Evolutionary conservation across 1,284 basidiomycete species (phyloP).

Genomic region (Ganoderma lingzhi): DNA sequence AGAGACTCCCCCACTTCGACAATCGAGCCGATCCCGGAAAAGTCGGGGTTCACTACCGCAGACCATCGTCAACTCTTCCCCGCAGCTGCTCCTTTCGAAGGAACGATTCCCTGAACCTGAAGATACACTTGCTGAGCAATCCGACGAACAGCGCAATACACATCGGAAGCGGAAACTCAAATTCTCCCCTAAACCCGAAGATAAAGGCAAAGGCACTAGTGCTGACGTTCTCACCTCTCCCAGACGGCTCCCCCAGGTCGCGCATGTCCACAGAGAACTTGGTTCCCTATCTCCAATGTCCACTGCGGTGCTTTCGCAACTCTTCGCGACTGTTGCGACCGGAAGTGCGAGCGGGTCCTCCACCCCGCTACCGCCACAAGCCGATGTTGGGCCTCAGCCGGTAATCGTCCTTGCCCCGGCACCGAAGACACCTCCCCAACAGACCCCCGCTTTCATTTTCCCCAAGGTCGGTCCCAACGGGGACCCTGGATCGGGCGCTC

Average conservation of each 20-base stretch:
- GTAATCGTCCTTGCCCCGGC: slow-evolving; percentile 5
- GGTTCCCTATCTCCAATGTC: slow-evolving; percentile 49
- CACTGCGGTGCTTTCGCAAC: slow-evolving; percentile 41
- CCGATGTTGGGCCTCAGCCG: neutral
- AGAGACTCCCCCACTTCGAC: slow-evolving; percentile 27
- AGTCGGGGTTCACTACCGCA: slow-evolving; percentile 30
- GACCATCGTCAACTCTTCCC: slow-evolving; percentile 15
- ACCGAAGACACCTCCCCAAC: slow-evolving; percentile 24
- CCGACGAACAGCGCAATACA: slow-evolving; percentile 11
- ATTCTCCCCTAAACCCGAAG: neutral
- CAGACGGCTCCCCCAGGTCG: slow-evolving; percentile 14
- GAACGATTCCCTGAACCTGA: slow-evolving; percentile 19
- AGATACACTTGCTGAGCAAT: neutral
- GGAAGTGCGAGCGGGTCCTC: slow-evolving; percentile 23
- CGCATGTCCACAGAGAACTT: slow-evolving; percentile 27
- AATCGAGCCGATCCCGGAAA: slow-evolving; percentile 31
- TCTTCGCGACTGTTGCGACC: slow-evolving; percentile 33
- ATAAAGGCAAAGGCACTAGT: slow-evolving; percentile 2
- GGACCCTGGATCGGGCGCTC: slow-evolving; percentile 7
- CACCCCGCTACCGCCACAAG: slow-evolving; percentile 17
- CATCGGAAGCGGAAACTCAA: slow-evolving; percentile 29
- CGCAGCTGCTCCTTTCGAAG: neutral
- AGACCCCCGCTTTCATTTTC: slow-evolving; percentile 21
- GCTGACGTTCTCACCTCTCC: slow-evolving; percentile 11
- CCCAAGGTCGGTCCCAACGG: slow-evolving; percentile 22